Percentiles rank a stretch among this genome's conserved stretches.
phyloP scores from a whole-genome alignment of 2,329 filamentous ascomycete genomes.

The Phialophora tarda region DNA sequence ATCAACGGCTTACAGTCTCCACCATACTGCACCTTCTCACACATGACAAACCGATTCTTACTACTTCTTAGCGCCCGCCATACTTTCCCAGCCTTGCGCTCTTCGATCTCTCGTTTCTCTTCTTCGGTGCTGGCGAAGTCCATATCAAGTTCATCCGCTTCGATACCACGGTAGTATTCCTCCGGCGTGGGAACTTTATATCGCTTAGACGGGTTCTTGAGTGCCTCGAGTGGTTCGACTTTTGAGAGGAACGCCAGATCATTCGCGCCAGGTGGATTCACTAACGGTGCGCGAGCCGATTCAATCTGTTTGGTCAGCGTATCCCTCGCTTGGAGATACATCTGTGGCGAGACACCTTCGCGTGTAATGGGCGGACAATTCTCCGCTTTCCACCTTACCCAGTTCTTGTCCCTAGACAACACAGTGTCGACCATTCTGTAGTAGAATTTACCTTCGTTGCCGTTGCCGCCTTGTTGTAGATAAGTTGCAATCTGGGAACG shows the following conservation, averaged over 20 bases:
- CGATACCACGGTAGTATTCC: constrained; percentile 73
- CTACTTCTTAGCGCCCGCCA: constrained; percentile 88
- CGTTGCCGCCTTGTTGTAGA: constrained; percentile 62
- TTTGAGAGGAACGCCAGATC: constrained; percentile 79
- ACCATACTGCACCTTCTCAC: constrained; percentile 87
- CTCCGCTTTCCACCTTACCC: constrained; percentile 98
- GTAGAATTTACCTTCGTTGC: constrained; percentile 87
- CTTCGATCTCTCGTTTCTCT: constrained; percentile 64
- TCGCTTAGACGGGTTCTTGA: constrained; percentile 69
- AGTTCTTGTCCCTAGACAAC: constrained; percentile 93
- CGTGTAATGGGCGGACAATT: constrained; percentile 86
- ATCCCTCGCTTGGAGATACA: constrained; percentile 72
- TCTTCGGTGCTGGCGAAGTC: constrained; percentile 74
- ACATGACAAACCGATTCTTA: constrained; percentile 66
- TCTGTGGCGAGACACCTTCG: constrained; percentile 69
- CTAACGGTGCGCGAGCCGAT: constrained; percentile 69
- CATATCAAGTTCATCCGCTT: constrained; percentile 81
- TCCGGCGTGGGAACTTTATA: constrained; percentile 73
- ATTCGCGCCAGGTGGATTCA: constrained; percentile 72
- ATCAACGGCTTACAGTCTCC: constrained; percentile 64
- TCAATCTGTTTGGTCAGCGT: constrained; percentile 69
- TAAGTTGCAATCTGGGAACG: constrained; percentile 81
- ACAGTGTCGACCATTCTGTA: constrained; percentile 97
- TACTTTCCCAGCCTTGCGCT: constrained; percentile 82
- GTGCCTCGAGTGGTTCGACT: constrained; percentile 68